Evolutionary conservation across 495 filamentous ascomycete genomes (phyloP), one percentile per base, ranked within the genome.

Genomic region (Podospora appendiculata): DNA sequence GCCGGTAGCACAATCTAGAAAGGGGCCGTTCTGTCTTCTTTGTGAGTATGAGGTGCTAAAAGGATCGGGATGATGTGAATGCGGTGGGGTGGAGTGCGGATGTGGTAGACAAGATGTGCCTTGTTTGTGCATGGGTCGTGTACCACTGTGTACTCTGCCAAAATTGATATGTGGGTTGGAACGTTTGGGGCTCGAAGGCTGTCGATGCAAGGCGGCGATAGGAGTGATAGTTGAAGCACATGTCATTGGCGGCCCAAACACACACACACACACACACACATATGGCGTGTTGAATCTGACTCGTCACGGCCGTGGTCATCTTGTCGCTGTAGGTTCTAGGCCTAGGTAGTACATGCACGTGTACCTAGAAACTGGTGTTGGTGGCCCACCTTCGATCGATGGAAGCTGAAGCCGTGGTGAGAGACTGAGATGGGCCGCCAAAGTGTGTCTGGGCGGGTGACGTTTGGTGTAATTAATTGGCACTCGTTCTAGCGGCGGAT

Each of bases 401-500:
- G 32, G 49, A 38, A 14, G 4, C 14, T 32, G 34, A 33, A n/a
- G 50, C 50, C 8, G 42, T 17, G 16, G 43, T 19, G 13, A 41
- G n/a, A 39, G 32, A 48, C 75, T 1, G 10, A 38, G 87, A 34
- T 78, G 13, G 46, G 11, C 46, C 32, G 14, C 18, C 46, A 10
- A 8, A 13, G 9, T 13, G 9, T 38, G 25, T 25, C 25, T n/a
- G 25, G 25, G 25, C 36, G 36, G 36, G 36, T 13, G 10, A 38
- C 13, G 36, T 38, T 38, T 13, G 36, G 13, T 11, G 9, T 13
- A 38, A 38, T 38, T 38, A 38, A 38, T 38, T 38, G 36, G 9
- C 10, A 38, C 36, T 38, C 36, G 7, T 38, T 3, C 36, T 8
- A 38, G 9, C 9, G 36, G 36, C 10, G 13, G 36, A 38, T 38